Base-by-base conservation (phyloP, 2,329 filamentous ascomycete species). In the Verticillium nonalfalfae region DNA sequence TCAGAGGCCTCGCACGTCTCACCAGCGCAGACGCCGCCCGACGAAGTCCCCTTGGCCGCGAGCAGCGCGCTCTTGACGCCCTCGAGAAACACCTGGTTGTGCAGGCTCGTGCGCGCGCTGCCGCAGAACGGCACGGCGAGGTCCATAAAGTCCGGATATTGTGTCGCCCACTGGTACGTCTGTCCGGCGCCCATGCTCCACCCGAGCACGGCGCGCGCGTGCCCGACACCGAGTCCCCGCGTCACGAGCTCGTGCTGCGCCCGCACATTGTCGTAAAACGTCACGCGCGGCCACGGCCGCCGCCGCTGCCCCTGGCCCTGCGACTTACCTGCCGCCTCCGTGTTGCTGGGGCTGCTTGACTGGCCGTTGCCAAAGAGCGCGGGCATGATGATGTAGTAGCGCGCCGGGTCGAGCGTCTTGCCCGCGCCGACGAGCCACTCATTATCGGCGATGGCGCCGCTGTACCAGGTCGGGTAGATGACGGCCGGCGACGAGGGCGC, bases 381-480 rank as follows among this genome's bases (percentile, higher is more conserved):
- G 1, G 78, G 74, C 11, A 84, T 71, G 40, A 85, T 75, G 60
- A 85, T 76, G 65, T 76, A 82, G 71, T 81, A 81, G 31, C 72
- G 67, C 1, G 60, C 76, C 0, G 90, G 89, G 63, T 82, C 82
- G 54, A 93, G 78, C 0, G 86, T 82, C 70, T 85, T 90, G 66
- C 85, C 81, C 6, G 81, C 72, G 13, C 88, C 88, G 52, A 91
- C 81, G 11, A 93, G 81, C 90, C 90, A 93, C 70, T 89, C 80
- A 63, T 93, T 93, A 68, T 90, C 87, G 2, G 80, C 76, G 64
- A 93, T 90, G 2, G 74, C 77, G 75, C 73, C 73, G 59, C 71
- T 73, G 71, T 87, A 93, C 90, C 90, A 93, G 2, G 86, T 87
- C 2, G 90, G 90, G 69, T 93, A 93, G 63, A 93, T 82, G 62